Percentiles rank a stretch among this genome's conserved stretches.
Conservation (phyloP, 768 basidiomycete genomes). For the Atractiella rhizophila region DNA sequence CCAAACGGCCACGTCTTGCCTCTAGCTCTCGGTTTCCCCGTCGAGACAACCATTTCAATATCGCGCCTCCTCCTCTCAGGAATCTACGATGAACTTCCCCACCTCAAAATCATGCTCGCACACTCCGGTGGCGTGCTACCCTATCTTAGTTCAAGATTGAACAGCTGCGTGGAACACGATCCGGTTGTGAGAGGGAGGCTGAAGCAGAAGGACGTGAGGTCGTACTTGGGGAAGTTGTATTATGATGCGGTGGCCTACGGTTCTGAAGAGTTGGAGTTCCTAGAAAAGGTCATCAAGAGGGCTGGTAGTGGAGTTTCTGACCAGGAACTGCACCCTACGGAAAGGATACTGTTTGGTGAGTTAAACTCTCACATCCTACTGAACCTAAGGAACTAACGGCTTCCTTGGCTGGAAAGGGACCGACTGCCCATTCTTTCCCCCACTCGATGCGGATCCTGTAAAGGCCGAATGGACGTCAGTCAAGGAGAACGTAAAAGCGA, state of each 20-base stretch:
- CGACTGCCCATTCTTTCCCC: conserved; percentile 79
- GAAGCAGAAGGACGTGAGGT: conserved; percentile 56
- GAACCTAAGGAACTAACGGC: not conserved
- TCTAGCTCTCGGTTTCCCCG: conserved; percentile 63
- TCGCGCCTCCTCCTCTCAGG: conserved; percentile 61
- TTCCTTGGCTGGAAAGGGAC: conserved; percentile 1
- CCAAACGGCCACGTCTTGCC: conserved; percentile 71
- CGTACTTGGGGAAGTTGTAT: conserved; percentile 51
- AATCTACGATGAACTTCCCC: conserved; percentile 50
- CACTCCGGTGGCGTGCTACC: conserved; percentile 71
- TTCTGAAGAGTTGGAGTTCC: conserved; percentile 55
- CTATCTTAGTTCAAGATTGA: conserved; percentile 55
- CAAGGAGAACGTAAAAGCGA: conserved; percentile 59
- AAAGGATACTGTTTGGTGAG: conserved; percentile 33
- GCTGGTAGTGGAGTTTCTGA: conserved; percentile 23
- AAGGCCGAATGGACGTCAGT: conserved; percentile 60
- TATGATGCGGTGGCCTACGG: conserved; percentile 78
- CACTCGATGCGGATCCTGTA: conserved; percentile 29
- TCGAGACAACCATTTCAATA: conserved; percentile 63
- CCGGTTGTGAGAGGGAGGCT: conserved; percentile 48
- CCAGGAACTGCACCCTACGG: conserved; percentile 3
- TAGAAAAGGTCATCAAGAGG: conserved; percentile 42
- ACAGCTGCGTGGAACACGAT: conserved; percentile 65
- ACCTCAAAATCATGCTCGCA: conserved; percentile 50
- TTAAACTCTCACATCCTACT: too few species aligned